Base-by-base conservation (phyloP, 805 yeast species). In the Lachancea meyersii region DNA sequence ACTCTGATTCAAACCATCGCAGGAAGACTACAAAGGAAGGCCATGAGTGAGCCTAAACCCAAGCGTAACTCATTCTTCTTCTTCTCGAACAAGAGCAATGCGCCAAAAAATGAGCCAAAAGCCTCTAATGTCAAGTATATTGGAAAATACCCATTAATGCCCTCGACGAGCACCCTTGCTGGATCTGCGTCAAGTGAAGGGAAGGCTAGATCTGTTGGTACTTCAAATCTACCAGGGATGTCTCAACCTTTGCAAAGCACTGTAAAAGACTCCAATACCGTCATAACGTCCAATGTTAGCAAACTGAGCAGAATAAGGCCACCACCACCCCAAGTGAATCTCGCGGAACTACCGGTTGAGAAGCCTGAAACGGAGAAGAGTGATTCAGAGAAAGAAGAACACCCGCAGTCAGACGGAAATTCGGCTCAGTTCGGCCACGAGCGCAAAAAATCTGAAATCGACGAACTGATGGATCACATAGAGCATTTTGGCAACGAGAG, bases 391-490 rank as follows among this genome's bases (percentile, higher is more conserved):
- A n/a, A 5, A 5, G 16, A 28, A n/a, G n/a, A n/a, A n/a, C n/a
- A n/a, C n/a, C 11, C 31, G 31, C 10, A 10, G 31, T 9, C 13
- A 31, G 34, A 18, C 6, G 22, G 22, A 35, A 10, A 23, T 6
- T 23, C n/a, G 26, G 9, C 26, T 23, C 26, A 23, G 10, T 23
- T 10, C 10, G 39, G 40, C 14, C 66, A 61, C 39, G 43, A 50
- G 34, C 51, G 63, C 23, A 59, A 61, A 39, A 46, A 53, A 30
- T 62, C 67, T 4, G 59, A 62, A 32, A 60, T 64, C 13, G 67
- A 63, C 41, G 56, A 55, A 32, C 45, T 61, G 18, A 58, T 58
- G 7, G 67, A 61, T 20, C 65, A 63, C 35, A 49, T 63, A 18
- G 67, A 62, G 17, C 43, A 46, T 9, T 62, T 47, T 40, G 50